Evolutionary conservation across 1,284 basidiomycete genomes (phyloP), one percentile per base, ranked within the genome.

Genomic region (Boletus subluridellus): DNA sequence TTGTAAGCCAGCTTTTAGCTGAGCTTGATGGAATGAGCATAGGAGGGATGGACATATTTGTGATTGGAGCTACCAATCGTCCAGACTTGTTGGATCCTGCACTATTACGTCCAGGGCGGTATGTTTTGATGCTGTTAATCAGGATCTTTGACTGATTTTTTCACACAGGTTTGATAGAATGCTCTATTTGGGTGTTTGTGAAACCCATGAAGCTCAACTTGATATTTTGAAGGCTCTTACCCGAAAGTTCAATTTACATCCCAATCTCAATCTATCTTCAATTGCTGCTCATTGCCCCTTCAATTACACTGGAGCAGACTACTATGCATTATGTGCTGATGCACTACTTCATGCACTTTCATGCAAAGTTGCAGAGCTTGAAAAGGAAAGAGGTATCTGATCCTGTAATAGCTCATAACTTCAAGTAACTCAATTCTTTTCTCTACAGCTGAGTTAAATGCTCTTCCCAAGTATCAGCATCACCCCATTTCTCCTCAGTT

Each of bases 31-130:
- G 97, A 0, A 90, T 99, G 81, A 80, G 80, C 30, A 80, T 84
- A 14, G 80, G 78, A 38, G 82, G 82, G 0, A 76, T 80, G 32
- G 86, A 92, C 64, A 89, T 99, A 0, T 96, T 98, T 69, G 95
- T 99, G 21, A 94, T 99, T 73, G 97, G 95, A 4, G 96, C 97
- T 11, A 99, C 97, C 14, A 99, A 99, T 74, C 80, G 97, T 4
- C 97, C 97, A 0, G 98, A 99, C 73, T 76, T 98, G 35, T 78
- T 99, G 55, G 97, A 99, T 76, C 87, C 95, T 34, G 97, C 97
- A 0, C 74, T 99, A 26, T 78, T 98, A 30, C 82, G 97, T 54
- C 97, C 97, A 24, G 97, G 97, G 64, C 80, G 95, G 84, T 90
- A 59, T 60, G 81, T 21, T 65, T 12, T 38, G 12, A 2, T 51